phyloP scores from a whole-genome alignment of 2,329 filamentous ascomycete species.

The Diplocarpon rosae region DNA sequence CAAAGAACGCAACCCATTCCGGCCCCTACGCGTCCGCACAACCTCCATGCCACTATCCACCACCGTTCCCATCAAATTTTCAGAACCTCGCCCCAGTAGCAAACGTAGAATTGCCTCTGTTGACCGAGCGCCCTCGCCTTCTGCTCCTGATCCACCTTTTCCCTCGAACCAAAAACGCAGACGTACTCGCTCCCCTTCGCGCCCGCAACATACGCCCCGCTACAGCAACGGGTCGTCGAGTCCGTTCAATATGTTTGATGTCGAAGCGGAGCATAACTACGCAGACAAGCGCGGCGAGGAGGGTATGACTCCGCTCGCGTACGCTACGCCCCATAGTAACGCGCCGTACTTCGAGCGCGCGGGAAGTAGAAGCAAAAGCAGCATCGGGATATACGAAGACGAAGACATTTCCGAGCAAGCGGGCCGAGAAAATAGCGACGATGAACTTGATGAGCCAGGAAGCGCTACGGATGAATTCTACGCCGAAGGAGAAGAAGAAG shows the following conservation, averaged over 20 bases:
- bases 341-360: conserved; percentile 31
- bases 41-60: conserved; percentile 37
- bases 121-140: conserved; percentile 17
- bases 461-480: conserved; percentile 20
- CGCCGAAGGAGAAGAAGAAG: conserved; percentile 19
- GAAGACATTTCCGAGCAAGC: not conserved
- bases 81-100: conserved; percentile 11
- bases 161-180: conserved; percentile 4
- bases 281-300: conserved; percentile 16
- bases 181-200: conserved; percentile 42
- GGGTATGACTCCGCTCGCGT: conserved; percentile 53
- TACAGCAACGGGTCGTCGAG: conserved; percentile 33
- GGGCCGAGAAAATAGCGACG: not conserved
- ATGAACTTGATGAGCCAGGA: conserved; percentile 17
- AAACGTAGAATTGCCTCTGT: conserved; percentile 38
- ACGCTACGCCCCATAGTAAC: conserved; percentile 65
- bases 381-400: conserved; percentile 14
- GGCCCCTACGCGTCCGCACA: conserved; percentile 40
- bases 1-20: conserved; percentile 28
- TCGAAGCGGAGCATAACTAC: conserved; percentile 10
- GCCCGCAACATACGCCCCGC: conserved; percentile 41
- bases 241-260: conserved; percentile 21
- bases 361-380: not conserved
- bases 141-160: not conserved
- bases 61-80: conserved; percentile 29